A percentile compares a stretch with the other conserved stretches of the same genome.
Evolutionary conservation across 164 flowering plant genomes (phyloP).

Genomic region (Piper longum): DNA sequence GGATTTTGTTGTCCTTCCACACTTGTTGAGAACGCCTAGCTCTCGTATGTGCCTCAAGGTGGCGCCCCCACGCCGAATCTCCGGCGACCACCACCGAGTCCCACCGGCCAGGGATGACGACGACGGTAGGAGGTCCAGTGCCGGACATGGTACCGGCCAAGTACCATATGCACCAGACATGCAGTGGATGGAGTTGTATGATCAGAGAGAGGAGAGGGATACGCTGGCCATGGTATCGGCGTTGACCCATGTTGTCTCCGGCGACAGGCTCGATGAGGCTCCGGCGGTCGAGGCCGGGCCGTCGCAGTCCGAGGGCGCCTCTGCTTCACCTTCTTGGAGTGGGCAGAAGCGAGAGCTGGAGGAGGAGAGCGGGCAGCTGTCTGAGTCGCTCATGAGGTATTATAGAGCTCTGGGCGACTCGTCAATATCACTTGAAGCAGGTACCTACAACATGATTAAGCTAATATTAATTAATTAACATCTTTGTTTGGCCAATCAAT

Average conservation of each 20-base stretch:
- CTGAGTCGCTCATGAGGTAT: conserved; percentile 4
- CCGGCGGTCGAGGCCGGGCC: neutral
- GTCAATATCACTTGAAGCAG: conserved; percentile 3
- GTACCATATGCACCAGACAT: neutral
- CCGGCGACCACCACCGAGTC: neutral
- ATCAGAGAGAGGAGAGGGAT: conserved; percentile 22
- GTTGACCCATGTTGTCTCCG: conserved; percentile 36
- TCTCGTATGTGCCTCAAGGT: neutral
- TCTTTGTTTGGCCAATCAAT: no score
- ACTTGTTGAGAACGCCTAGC: neutral
- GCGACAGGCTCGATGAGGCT: conserved; percentile 6
- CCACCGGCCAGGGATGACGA: neutral
- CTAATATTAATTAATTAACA: neutral
- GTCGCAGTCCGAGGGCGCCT: neutral
- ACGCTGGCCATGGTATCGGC: conserved; percentile 48
- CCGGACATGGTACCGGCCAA: neutral
- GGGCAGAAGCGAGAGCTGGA: conserved; percentile 22
- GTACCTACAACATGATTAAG: conserved; percentile 4
- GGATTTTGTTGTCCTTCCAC: neutral
- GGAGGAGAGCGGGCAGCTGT: conserved; percentile 8
- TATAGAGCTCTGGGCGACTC: conserved; percentile 6
- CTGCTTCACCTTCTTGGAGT: conserved; percentile 8
- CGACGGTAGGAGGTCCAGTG: neutral
- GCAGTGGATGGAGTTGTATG: neutral
- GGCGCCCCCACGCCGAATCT: neutral